A percentile compares a stretch with the other conserved stretches of the same genome.
Conservation (phyloP, 495 filamentous ascomycete species). For the Xylaria castorea region DNA sequence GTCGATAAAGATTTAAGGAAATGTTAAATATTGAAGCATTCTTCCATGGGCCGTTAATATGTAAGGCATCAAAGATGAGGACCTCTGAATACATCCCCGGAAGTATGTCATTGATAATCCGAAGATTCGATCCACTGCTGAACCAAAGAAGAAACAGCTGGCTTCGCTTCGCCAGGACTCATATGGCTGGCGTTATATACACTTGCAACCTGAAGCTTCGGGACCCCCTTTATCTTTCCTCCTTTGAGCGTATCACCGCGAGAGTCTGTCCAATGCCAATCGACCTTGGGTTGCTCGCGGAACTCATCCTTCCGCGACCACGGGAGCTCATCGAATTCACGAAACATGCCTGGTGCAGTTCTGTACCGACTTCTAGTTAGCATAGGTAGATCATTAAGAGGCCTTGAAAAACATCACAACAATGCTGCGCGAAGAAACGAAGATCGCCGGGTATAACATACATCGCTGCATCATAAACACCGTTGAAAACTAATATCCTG, state of each 20-base stretch:
- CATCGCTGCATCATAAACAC: constrained; percentile 22
- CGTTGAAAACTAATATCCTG: constrained; percentile 17
- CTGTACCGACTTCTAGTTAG: background rate
- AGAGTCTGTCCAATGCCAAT: constrained; percentile 17
- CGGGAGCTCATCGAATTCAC: constrained; percentile 19
- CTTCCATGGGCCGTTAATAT: background rate
- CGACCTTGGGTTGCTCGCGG: background rate
- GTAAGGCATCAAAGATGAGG: background rate
- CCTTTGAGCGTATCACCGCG: background rate
- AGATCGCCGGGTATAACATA: background rate
- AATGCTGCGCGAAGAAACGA: background rate
- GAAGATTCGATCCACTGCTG: constrained; percentile 14
- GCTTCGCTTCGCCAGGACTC: constrained; percentile 23
- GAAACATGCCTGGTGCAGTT: constrained; percentile 20
- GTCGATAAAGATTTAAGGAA: constrained; percentile 30
- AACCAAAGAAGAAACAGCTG: constrained; percentile 19
- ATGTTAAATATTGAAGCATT: constrained; percentile 5
- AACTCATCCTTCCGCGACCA: constrained; percentile 4
- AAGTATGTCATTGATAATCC: background rate
- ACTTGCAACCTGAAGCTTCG: constrained; percentile 16
- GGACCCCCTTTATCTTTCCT: constrained; percentile 17
- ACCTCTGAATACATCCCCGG: too few relatives aligned
- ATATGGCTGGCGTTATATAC: constrained; percentile 20
- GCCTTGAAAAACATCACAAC: background rate
- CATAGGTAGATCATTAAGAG: too few relatives aligned